phyloP scores from a whole-genome alignment of 768 basidiomycete species.

The Rhodosporidiobolus sp. region DNA sequence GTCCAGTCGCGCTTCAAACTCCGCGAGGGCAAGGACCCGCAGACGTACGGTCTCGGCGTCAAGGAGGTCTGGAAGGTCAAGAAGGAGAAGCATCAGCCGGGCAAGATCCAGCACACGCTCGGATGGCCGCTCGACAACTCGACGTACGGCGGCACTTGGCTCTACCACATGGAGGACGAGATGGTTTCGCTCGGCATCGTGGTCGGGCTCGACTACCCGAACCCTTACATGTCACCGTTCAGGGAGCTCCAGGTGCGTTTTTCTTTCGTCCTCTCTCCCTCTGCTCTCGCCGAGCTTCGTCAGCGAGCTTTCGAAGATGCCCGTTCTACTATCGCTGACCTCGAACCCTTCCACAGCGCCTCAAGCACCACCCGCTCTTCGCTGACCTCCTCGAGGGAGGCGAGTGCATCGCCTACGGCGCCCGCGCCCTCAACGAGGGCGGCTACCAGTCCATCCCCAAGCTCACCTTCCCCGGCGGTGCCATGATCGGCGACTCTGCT shows the following conservation, averaged over 20 bases:
- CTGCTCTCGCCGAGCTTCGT: too few species aligned
- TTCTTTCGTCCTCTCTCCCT: slow-evolving; percentile 7
- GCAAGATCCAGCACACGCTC: slow-evolving; percentile 85
- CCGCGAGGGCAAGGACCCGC: slow-evolving; percentile 67
- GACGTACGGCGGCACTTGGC: slow-evolving; percentile 89
- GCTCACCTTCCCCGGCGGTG: slow-evolving; percentile 87
- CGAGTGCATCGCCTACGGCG: slow-evolving; percentile 84
- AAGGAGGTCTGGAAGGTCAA: slow-evolving; percentile 97
- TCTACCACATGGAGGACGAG: slow-evolving; percentile 92
- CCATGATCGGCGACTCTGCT: slow-evolving; percentile 88
- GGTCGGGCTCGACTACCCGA: slow-evolving; percentile 88
- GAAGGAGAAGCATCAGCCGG: slow-evolving; percentile 62
- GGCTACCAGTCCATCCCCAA: slow-evolving; percentile 86
- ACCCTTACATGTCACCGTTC: slow-evolving; percentile 88
- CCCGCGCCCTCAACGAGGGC: slow-evolving; percentile 84
- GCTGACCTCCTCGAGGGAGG: slow-evolving; percentile 70
- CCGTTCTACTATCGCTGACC: neutral
- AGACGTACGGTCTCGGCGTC: slow-evolving; percentile 92
- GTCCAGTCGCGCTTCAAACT: slow-evolving; percentile 71
- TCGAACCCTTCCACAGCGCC: slow-evolving; percentile 58
- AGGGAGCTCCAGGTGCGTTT: slow-evolving; percentile 78
- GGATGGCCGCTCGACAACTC: slow-evolving; percentile 80
- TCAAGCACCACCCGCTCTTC: slow-evolving; percentile 97
- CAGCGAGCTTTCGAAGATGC: too few species aligned
- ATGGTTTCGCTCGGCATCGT: slow-evolving; percentile 88